Percentiles rank a stretch among this genome's conserved stretches.
Conservation (phyloP, 331 rosid species). For the Phaseolus coccineus region DNA sequence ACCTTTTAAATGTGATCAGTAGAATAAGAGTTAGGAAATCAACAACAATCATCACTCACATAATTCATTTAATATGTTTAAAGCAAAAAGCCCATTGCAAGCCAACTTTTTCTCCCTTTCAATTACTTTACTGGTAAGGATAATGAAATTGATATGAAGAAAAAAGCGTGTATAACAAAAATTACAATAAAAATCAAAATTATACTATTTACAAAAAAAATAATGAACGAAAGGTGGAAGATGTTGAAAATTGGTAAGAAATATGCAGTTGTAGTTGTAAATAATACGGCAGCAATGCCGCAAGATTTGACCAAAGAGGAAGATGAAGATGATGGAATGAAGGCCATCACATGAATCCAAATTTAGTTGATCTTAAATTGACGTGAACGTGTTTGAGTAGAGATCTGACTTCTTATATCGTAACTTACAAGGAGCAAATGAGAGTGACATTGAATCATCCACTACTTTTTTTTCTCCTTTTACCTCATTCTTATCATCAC, state of each 20-base stretch:
- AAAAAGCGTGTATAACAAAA: too few species aligned
- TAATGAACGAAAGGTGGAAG: neutral
- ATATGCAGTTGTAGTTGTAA: neutral
- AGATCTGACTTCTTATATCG: neutral
- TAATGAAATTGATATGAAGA: too few species aligned
- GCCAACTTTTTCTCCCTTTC: too few species aligned
- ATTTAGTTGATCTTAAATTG: neutral
- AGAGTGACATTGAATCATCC: neutral
- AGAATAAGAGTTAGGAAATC: too few species aligned
- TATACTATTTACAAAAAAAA: neutral
- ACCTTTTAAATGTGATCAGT: too few species aligned
- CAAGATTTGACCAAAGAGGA: conserved; percentile 18
- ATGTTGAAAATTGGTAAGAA: conserved; percentile 26
- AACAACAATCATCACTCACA: too few species aligned
- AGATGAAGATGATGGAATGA: neutral
- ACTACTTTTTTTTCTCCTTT: neutral
- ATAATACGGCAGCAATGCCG: conserved; percentile 4
- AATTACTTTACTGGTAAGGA: too few species aligned
- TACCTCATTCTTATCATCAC: too few species aligned
- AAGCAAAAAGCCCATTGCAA: too few species aligned
- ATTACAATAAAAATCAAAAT: neutral
- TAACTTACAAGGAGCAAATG: neutral
- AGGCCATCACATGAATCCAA: neutral
- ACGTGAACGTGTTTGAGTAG: neutral
- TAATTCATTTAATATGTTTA: too few species aligned